Base-by-base conservation (phyloP, 176 grass and related monocot species). In the Bolboschoenus planiculmis region DNA sequence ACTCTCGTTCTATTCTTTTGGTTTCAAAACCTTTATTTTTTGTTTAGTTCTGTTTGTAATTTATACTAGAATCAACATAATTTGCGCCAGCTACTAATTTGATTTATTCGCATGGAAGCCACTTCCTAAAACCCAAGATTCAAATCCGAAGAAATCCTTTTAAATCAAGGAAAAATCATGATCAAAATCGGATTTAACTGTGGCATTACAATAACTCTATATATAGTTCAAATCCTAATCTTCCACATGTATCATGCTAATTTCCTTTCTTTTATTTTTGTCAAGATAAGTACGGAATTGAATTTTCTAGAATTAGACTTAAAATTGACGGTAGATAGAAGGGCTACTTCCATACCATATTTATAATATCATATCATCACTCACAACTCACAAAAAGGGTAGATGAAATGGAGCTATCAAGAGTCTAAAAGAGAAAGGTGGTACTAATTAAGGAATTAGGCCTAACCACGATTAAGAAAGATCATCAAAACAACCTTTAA, bases 321-420 rank as follows among this genome's bases (percentile, higher is more conserved):
- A n/a, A n/a, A n/a, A n/a, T n/a, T n/a, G n/a, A n/a, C n/a, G n/a
- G n/a, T n/a, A n/a, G n/a, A n/a, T n/a, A n/a, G n/a, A n/a, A n/a
- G n/a, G 35, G 79, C 56, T 23, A 64, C 29, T 27, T 81, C 37
- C 34, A 81, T 21, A 46, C 14, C 35, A 30, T n/a, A n/a, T n/a
- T n/a, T n/a, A n/a, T n/a, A n/a, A n/a, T n/a, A n/a, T n/a, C n/a
- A n/a, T n/a, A n/a, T n/a, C n/a, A n/a, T n/a, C n/a, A n/a, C n/a
- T n/a, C n/a, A n/a, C n/a, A n/a, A n/a, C 13, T 29, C 54, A 81
- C 7, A 26, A 58, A 26, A 21, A 18, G 35, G 35, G 21, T 63
- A 64, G 79, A 81, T 81, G 36, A 81, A 81, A 81, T 43, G 58
- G 54, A 8, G 56, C 56, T 63, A 63, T 81, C 79, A 59, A 56